Base-by-base conservation (phyloP, 345 rosid genomes). In the Camelina laxa region DNA sequence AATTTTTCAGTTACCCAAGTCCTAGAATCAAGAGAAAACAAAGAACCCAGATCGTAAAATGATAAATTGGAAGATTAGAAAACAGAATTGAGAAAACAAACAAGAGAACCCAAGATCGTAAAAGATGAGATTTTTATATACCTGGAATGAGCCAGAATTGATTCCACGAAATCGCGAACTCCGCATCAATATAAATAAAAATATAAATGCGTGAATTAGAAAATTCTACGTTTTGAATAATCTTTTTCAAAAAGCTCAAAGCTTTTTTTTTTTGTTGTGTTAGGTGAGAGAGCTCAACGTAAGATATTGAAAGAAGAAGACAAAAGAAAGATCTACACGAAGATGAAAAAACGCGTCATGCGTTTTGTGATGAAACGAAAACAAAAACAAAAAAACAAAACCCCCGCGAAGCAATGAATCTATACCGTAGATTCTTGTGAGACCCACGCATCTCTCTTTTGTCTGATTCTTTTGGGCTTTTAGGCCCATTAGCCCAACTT, bases 391-490 rank as follows among this genome's bases (percentile, higher is more conserved):
- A 68, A 68, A 68, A 61, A 20, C 47, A 51, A 58, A 68, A 61
- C 39, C 75, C 73, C 75, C 80, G 76, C 72, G 31, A 77, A 39
- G 72, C 3, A 77, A 57, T 70, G 76, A 65, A 71, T 77, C 80
- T 65, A 24, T 31, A 65, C 80, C 80, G 47, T 66, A 77, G 80
- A 77, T 64, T 77, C 80, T 21, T 70, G 2, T 71, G 62, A 71
- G 80, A 9, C 72, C 80, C 72, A 70, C 72, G n/a, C 41, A 41
- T 54, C 2, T 53, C 68, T 59, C 27, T 5, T 30, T 31, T 15
- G 9, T 44, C 17, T 35, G 66, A 76, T 70, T 76, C 75, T 62
- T 22, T 47, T 2, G 57, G 74, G 39, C 21, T 69, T 68, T 38
- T 22, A 9, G 62, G 70, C 79, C 67, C 14, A n/a, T 45, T 6